These are phyloP conservation scores for Komagataella kurtzmanii DNA, from an alignment of 805 yeast genomes.

Conservation along the genomic window DNA sequence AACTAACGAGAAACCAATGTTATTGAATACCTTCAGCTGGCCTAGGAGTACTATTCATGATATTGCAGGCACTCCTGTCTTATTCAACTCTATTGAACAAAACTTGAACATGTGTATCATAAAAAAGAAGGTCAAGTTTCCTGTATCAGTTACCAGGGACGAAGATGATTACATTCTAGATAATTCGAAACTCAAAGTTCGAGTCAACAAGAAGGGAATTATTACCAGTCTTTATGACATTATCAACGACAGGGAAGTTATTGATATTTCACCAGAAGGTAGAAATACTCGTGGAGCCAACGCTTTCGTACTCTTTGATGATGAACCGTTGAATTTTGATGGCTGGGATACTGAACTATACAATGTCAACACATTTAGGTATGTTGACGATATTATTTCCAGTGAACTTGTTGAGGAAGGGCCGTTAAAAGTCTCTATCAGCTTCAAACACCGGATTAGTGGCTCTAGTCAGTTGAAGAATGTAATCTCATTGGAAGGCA, in stretches of 20 bases:
- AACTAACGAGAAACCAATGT: conserved; percentile 8
- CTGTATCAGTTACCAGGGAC: conserved; percentile 32
- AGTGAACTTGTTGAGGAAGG: conserved; percentile 31
- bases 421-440: conserved; percentile 48
- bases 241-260: conserved; percentile 44
- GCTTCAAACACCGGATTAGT: conserved; percentile 49
- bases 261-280: conserved; percentile 45
- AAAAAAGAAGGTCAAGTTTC: conserved; percentile 19
- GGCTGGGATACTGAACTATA: conserved; percentile 98
- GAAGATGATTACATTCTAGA: conserved; percentile 35
- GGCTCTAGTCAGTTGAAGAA: conserved; percentile 47
- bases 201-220: conserved; percentile 36
- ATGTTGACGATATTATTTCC: conserved; percentile 26
- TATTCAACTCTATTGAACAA: conserved; percentile 4
- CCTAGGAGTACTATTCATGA: conserved; percentile 26
- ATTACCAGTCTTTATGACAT: conserved; percentile 54
- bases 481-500: conserved; percentile 54
- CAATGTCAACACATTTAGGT: conserved; percentile 59
- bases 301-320: conserved; percentile 73
- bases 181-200: conserved; percentile 49
- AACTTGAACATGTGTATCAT: conserved; percentile 4
- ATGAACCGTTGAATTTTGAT: conserved; percentile 81
- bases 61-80: neutral
- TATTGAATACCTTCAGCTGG: conserved; percentile 58
- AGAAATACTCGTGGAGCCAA: conserved; percentile 57